Percentiles rank a stretch among this genome's conserved stretches.
These are phyloP conservation scores for Boletus pseudo-olivaceus DNA, from an alignment of 768 basidiomycete species.

Conservation along the genomic window DNA sequence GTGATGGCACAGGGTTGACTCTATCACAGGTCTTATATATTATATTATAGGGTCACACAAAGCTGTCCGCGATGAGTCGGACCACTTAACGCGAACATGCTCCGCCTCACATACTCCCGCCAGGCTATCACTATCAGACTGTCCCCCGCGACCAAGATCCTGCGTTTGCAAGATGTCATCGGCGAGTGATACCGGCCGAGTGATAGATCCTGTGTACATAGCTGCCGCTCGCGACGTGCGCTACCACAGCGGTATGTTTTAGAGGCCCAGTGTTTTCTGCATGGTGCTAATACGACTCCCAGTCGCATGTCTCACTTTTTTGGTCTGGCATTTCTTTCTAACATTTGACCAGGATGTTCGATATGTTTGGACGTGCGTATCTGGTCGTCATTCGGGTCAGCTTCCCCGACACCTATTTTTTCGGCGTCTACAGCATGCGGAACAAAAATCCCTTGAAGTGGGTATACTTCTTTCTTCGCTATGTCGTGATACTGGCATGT, in stretches of 20 bases:
- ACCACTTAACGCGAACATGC: too few species aligned
- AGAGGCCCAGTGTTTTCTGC: background rate
- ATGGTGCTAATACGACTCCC: background rate
- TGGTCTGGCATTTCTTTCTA: slow-evolving; percentile 10
- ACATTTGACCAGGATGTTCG: slow-evolving; percentile 18
- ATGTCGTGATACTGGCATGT: slow-evolving; percentile 17
- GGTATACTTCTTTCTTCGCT: slow-evolving; percentile 30
- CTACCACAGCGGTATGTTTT: slow-evolving; percentile 11
- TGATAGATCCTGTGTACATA: background rate
- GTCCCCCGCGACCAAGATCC: background rate
- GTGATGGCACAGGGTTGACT: too few species aligned
- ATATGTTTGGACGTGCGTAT: slow-evolving; percentile 24
- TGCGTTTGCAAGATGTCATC: background rate
- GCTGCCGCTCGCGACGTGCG: slow-evolving; percentile 5
- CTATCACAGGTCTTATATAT: too few species aligned
- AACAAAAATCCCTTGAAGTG: slow-evolving; percentile 26
- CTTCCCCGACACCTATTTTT: background rate
- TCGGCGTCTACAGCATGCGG: slow-evolving; percentile 18
- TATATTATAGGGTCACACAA: too few species aligned
- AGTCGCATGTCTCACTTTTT: slow-evolving; percentile 13
- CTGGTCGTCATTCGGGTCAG: background rate
- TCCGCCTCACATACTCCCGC: too few species aligned
- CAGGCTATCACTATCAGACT: background rate
- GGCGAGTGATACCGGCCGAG: background rate
- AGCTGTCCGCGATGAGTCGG: background rate